phyloP scores from a whole-genome alignment of 768 basidiomycete species.

The Trametes elegans region DNA sequence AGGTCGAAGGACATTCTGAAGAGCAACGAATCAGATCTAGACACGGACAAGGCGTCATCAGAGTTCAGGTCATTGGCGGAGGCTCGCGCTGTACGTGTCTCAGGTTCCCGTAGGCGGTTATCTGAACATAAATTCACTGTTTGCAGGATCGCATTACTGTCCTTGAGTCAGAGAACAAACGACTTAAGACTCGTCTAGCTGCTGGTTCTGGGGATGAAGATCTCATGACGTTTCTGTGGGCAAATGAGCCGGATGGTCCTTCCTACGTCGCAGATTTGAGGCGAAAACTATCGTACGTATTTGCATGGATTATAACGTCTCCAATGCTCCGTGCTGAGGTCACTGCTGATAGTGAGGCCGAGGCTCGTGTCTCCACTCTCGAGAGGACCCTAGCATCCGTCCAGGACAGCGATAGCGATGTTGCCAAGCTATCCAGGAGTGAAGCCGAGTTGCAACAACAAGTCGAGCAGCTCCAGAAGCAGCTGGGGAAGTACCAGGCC shows the following conservation, averaged over 20 bases:
- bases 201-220: slow-evolving; percentile 70
- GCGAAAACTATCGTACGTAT: slow-evolving; percentile 52
- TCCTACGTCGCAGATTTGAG: slow-evolving; percentile 52
- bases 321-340: not conserved
- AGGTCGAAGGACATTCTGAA: slow-evolving; percentile 71
- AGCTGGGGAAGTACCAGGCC: slow-evolving; percentile 60
- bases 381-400: slow-evolving; percentile 48
- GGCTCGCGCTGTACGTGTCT: slow-evolving; percentile 48
- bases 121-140: not conserved
- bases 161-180: slow-evolving; percentile 67
- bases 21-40: too few relatives aligned
- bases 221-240: slow-evolving; percentile 67
- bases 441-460: slow-evolving; percentile 52
- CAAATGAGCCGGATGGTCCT: slow-evolving; percentile 48
- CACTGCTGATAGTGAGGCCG: slow-evolving; percentile 44
- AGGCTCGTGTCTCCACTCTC: slow-evolving; percentile 47
- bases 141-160: slow-evolving; percentile 68
- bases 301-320: not conserved
- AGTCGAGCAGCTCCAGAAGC: slow-evolving; percentile 42
- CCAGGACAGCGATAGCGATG: slow-evolving; percentile 51
- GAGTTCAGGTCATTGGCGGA: slow-evolving; percentile 67
- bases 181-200: slow-evolving; percentile 76
- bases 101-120: not conserved
- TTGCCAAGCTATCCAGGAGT: slow-evolving; percentile 44
- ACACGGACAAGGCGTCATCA: slow-evolving; percentile 53